Conservation (phyloP, 1,284 basidiomycete genomes). For the Mycosarcoma mackinlayi region DNA sequence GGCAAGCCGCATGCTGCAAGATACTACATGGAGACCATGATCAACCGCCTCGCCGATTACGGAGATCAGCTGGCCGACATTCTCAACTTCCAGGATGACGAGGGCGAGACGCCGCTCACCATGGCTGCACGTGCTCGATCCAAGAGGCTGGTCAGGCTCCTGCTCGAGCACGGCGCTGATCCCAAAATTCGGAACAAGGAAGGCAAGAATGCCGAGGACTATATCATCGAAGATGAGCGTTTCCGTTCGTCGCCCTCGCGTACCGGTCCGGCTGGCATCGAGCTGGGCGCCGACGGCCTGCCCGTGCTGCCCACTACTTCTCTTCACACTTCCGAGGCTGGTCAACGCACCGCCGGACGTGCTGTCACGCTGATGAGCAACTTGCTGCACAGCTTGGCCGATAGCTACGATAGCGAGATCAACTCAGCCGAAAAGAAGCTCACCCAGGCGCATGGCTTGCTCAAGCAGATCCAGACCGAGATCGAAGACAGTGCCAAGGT, state of each 20-base stretch:
- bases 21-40: constrained; percentile 98
- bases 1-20: constrained; percentile 96
- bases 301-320: constrained; percentile 38
- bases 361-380: constrained; percentile 81
- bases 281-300: constrained; percentile 43
- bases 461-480: constrained; percentile 89
- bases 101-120: constrained; percentile 96
- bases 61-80: constrained; percentile 97
- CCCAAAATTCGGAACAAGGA: constrained; percentile 95
- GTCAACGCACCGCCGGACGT: constrained; percentile 83
- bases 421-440: constrained; percentile 91
- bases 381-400: constrained; percentile 88
- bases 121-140: constrained; percentile 95
- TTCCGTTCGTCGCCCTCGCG: constrained; percentile 85
- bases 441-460: constrained; percentile 86
- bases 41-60: constrained; percentile 89
- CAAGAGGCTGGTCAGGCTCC: constrained; percentile 93
- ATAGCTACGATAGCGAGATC: constrained; percentile 93
- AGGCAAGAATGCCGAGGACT: constrained; percentile 97
- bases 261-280: constrained; percentile 37
- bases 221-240: constrained; percentile 97
- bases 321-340: constrained; percentile 86
- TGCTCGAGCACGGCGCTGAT: constrained; percentile 96
- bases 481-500: constrained; percentile 86
- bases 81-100: constrained; percentile 99